These are phyloP conservation scores for Apophysomyces ossiformis DNA, from an alignment of 371 early-diverging fungal genomes.

Conservation along the genomic window DNA sequence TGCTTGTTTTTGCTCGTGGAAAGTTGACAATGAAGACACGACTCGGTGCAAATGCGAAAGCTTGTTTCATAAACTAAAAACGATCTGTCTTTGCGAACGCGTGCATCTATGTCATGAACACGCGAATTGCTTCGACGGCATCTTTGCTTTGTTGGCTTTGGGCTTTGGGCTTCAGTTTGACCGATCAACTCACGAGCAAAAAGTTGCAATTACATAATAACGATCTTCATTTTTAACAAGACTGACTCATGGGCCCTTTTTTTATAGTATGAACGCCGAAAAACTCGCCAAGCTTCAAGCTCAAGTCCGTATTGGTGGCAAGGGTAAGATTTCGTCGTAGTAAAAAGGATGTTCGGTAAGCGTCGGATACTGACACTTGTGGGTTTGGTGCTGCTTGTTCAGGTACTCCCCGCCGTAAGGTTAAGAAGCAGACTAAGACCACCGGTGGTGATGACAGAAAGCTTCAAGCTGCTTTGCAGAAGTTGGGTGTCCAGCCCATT, in stretches of 20 bases:
- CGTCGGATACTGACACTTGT: slow-evolving; percentile 13
- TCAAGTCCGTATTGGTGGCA: slow-evolving; percentile 94
- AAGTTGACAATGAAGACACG: not conserved
- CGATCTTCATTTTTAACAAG: not conserved
- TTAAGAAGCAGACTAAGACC: slow-evolving; percentile 67
- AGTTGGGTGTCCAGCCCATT: slow-evolving; percentile 86
- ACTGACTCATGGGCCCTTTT: not conserved
- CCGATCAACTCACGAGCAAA: not conserved
- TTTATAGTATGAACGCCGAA: slow-evolving; percentile 85
- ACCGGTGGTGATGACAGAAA: slow-evolving; percentile 72
- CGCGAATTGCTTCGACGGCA: not conserved
- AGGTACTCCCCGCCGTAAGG: slow-evolving; percentile 92
- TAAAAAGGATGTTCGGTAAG: slow-evolving; percentile 2
- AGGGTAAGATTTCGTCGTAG: slow-evolving; percentile 47
- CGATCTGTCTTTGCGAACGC: slow-evolving; percentile 6
- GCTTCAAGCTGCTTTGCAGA: slow-evolving; percentile 85
- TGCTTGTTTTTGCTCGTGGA: not conserved
- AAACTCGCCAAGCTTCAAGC: slow-evolving; percentile 94
- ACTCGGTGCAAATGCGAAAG: not conserved
- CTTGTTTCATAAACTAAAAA: not conserved
- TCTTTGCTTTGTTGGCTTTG: not conserved
- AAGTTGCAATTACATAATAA: not conserved
- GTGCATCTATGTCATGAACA: not conserved
- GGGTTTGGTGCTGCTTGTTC: slow-evolving; percentile 16
- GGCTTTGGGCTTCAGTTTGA: not conserved